These are phyloP conservation scores for Pholiota microspora DNA, from an alignment of 768 basidiomycete genomes.

Conservation along the genomic window DNA sequence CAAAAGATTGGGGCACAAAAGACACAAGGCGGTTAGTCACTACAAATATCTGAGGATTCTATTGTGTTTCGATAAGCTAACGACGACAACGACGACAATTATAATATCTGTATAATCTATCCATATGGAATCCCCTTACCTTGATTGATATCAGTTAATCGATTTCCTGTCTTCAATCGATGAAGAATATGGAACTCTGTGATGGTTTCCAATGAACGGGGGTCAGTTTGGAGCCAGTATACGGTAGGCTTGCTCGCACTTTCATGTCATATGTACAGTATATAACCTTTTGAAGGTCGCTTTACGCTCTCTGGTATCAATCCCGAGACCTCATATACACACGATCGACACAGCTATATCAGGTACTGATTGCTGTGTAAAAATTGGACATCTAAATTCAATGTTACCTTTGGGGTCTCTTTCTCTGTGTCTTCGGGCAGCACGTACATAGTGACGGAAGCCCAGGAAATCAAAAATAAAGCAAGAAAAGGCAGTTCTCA, in stretches of 20 bases:
- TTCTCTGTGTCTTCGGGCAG: neutral
- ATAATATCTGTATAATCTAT: neutral
- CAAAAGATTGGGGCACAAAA: constrained; percentile 59
- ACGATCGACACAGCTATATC: neutral
- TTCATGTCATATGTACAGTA: neutral
- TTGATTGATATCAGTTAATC: constrained; percentile 47
- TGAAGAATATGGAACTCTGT: constrained; percentile 40
- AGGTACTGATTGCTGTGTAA: neutral
- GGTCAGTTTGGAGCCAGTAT: neutral
- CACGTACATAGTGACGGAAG: neutral
- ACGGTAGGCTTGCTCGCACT: neutral
- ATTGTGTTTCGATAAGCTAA: neutral
- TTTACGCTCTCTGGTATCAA: neutral
- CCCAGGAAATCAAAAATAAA: no score
- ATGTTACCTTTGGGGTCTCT: constrained; percentile 1
- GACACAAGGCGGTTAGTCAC: constrained; percentile 64
- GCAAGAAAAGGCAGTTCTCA: no score
- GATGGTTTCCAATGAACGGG: constrained; percentile 3
- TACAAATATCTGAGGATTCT: neutral
- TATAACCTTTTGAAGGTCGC: neutral
- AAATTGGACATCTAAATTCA: neutral
- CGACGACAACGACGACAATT: neutral
- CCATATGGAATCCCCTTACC: neutral
- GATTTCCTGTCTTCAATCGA: constrained; percentile 59
- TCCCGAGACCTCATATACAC: neutral